Base-by-base conservation (phyloP, 179 eudicot species). In the Nepenthes alata region DNA sequence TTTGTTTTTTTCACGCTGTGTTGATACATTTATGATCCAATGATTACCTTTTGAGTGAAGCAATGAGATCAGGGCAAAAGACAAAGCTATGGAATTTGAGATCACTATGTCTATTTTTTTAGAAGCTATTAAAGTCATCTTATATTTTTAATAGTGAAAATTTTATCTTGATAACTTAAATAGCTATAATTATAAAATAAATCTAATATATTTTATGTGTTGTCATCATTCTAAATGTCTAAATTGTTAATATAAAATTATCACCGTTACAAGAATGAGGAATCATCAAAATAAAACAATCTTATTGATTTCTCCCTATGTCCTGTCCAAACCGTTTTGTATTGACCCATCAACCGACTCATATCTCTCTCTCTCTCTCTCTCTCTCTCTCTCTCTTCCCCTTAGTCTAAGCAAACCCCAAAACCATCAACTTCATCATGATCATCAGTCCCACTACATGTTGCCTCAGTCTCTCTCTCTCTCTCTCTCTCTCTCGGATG, bases 41-140 rank as follows among this genome's bases (percentile, higher is more conserved):
- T 78, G 63, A 74, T 80, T 77, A 68, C 77, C 86, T 80, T 79
- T 71, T 68, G 79, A 74, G 70, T 80, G 84, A 83, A 81, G 88
- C 77, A 80, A 81, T 16, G 67, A 53, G 15, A 67, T 60, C 15
- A 67, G 63, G 80, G 72, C 63, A 83, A 71, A 78, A 71, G 73
- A 69, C 77, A 70, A 71, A 74, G 74, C 66, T 65, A 80, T 80
- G 81, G 82, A 85, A 83, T 82, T 83, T 76, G 82, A 78, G 82
- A 82, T 14, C 59, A 53, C 70, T 59, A 25, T 60, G 51, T 58
- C 55, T 62, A 16, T 58, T 47, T 55, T 25, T 25, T 25, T 25
- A 25, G 25, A 49, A 25, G 25, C 25, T 25, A 25, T 25, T 25
- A 25, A 25, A 25, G 25, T 25, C 25, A 0, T 25, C 25, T 25